A percentile compares a stretch with the other conserved stretches of the same genome.
Conservation (phyloP, 2,329 filamentous ascomycete genomes). For the Monilinia fructigena region DNA sequence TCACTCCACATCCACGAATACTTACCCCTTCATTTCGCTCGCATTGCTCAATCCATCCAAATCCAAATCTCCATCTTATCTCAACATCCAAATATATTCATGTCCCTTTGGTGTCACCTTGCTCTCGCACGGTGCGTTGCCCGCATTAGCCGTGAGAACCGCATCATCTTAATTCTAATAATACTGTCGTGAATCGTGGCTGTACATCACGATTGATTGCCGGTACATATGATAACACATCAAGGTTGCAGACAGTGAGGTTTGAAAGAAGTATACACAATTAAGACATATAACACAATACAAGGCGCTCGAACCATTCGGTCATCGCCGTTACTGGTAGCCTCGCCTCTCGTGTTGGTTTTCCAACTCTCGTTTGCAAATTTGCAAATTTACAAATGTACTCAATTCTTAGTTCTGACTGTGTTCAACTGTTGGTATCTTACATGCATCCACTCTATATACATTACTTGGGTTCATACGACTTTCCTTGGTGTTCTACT, state of each 20-base stretch:
- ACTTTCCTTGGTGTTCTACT: neutral
- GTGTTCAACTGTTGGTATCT: neutral
- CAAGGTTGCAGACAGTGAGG: neutral
- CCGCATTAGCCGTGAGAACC: slow-evolving; percentile 9
- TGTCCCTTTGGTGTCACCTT: neutral
- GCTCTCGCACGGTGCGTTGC: neutral
- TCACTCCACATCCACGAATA: neutral
- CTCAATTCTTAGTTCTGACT: neutral
- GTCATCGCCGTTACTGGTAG: slow-evolving; percentile 5
- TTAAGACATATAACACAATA: neutral
- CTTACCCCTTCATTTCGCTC: slow-evolving; percentile 9
- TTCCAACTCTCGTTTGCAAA: neutral
- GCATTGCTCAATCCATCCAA: slow-evolving; percentile 4
- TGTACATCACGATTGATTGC: neutral
- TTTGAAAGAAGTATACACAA: too few species aligned
- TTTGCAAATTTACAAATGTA: too few species aligned
- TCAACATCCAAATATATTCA: neutral
- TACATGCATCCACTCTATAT: neutral
- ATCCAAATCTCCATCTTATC: neutral
- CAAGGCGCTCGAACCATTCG: neutral
- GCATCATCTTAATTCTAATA: neutral
- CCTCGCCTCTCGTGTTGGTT: neutral
- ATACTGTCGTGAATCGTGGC: neutral
- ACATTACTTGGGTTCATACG: neutral
- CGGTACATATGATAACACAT: neutral